Conservation (phyloP, 2,329 filamentous ascomycete species). For the Pseudopithomyces maydicus region DNA sequence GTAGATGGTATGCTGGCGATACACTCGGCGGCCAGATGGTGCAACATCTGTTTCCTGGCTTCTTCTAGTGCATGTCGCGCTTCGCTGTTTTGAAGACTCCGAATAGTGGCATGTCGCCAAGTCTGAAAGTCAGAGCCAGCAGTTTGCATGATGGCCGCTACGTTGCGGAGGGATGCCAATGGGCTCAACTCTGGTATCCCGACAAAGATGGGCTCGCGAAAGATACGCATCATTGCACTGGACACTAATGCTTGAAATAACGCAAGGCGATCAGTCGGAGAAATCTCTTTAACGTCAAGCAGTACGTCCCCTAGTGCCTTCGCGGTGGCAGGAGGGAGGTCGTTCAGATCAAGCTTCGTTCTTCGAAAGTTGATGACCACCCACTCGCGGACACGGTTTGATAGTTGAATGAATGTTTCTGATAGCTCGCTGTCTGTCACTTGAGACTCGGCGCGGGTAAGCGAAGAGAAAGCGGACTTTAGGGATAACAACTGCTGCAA, state of each 20-base stretch:
- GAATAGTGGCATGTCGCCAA: conserved; percentile 38
- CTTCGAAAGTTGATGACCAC: conserved; percentile 71
- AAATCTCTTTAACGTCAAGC: conserved; percentile 17
- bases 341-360: conserved; percentile 54
- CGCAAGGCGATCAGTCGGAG: conserved; percentile 30
- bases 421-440: conserved; percentile 69
- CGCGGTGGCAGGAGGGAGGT: conserved; percentile 21
- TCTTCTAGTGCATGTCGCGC: conserved; percentile 12
- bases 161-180: conserved; percentile 19
- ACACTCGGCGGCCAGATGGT: conserved; percentile 21
- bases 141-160: conserved; percentile 25
- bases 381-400: conserved; percentile 76
- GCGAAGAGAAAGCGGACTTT: conserved; percentile 73
- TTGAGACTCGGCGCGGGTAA: conserved; percentile 65
- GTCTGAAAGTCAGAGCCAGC: conserved; percentile 25
- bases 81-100: conserved; percentile 25
- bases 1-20: conserved; percentile 31
- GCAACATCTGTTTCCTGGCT: conserved; percentile 19
- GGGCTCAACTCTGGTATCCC: conserved; percentile 32
- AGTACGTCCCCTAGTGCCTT: conserved; percentile 22
- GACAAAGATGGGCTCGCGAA: conserved; percentile 30
- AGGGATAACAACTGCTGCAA: conserved; percentile 67
- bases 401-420: conserved; percentile 65
- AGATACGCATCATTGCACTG: conserved; percentile 30
- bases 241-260: conserved; percentile 40